phyloP scores from a whole-genome alignment of 345 rosid species.

The Erucastrum elatum region DNA sequence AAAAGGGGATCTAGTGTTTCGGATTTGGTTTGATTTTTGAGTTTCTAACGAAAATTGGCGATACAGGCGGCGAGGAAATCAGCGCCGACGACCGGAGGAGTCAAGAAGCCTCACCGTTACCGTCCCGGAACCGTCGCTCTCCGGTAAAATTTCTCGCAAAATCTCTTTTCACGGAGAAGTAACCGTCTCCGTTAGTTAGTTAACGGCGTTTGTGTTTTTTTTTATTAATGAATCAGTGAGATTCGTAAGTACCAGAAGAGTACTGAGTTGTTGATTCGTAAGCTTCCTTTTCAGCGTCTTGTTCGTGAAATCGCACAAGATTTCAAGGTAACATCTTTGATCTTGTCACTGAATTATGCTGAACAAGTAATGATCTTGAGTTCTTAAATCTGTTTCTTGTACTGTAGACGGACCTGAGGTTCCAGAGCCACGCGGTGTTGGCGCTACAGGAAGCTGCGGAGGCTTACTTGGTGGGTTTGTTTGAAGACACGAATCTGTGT shows the following conservation, averaged over 20 bases:
- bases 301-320: slow-evolving; percentile 81
- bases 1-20: slow-evolving; percentile 7
- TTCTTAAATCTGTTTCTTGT: background rate
- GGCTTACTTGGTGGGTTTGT: slow-evolving; percentile 71
- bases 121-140: slow-evolving; percentile 79
- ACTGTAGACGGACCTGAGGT: slow-evolving; percentile 60
- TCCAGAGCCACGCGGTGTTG: slow-evolving; percentile 75
- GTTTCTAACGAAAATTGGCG: background rate
- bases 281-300: slow-evolving; percentile 67
- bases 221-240: slow-evolving; percentile 37
- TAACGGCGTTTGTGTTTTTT: background rate
- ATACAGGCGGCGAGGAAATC: slow-evolving; percentile 72
- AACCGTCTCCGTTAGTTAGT: background rate
- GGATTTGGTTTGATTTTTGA: background rate
- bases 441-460: slow-evolving; percentile 79
- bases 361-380: background rate
- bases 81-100: slow-evolving; percentile 67
- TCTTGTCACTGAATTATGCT: background rate
- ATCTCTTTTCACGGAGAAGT: background rate
- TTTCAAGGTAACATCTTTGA: slow-evolving; percentile 42
- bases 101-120: slow-evolving; percentile 75
- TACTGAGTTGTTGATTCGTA: slow-evolving; percentile 72
- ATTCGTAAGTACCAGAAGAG: slow-evolving; percentile 65
- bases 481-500: slow-evolving; percentile 56
- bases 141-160: slow-evolving; percentile 37